Conservation (phyloP, 2,329 filamentous ascomycete genomes). For the Fusarium sororula region DNA sequence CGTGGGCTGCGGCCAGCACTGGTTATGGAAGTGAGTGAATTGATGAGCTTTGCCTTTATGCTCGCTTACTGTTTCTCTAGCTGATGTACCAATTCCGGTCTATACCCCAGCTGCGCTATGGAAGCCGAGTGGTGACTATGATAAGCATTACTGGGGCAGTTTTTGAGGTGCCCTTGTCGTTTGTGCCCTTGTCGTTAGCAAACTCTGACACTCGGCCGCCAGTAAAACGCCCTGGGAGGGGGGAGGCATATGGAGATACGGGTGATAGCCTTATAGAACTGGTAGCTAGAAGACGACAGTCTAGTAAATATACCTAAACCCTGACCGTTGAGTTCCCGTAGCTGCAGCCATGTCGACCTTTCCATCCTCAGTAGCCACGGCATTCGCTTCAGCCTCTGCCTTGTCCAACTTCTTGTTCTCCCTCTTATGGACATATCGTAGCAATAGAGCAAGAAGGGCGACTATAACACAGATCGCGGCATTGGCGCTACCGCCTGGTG, state of each 20-base stretch:
- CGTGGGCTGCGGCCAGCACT: neutral
- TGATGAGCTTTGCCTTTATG: no score
- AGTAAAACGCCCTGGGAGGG: accelerated
- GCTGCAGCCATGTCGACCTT: neutral
- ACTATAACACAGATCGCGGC: slow-evolving; percentile 70
- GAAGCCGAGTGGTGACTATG: neutral
- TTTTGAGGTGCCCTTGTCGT: neutral
- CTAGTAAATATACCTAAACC: slow-evolving; percentile 34
- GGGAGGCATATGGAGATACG: accelerated
- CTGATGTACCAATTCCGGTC: neutral
- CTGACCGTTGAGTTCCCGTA: neutral
- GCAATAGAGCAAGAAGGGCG: slow-evolving; percentile 59
- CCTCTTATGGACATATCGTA: slow-evolving; percentile 64
- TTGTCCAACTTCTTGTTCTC: slow-evolving; percentile 69
- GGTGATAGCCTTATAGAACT: accelerated
- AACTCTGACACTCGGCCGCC: accelerated
- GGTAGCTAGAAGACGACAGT: accelerated
- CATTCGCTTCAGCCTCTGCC: slow-evolving; percentile 46
- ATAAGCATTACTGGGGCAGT: neutral
- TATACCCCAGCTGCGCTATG: neutral
- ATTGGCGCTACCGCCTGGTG: slow-evolving; percentile 67
- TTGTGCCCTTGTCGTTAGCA: no score
- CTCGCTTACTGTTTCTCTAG: accelerated
- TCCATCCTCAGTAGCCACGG: neutral
- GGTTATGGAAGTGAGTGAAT: neutral